These are phyloP conservation scores for Clarireedia monteithiana DNA, from an alignment of 2,329 filamentous ascomycete genomes.

Conservation along the genomic window DNA sequence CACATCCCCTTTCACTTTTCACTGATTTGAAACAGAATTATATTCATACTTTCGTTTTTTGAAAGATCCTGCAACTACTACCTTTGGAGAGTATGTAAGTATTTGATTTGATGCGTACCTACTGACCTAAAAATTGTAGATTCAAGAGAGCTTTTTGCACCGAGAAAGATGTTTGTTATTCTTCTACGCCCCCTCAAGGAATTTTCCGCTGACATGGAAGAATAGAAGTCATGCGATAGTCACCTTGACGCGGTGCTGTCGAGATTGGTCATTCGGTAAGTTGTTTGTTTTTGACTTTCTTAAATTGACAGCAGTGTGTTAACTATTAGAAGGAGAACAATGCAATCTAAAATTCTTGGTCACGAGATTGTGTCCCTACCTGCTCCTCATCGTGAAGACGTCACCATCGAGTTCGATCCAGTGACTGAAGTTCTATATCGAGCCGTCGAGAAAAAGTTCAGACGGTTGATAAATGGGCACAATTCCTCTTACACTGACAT, in stretches of 20 bases:
- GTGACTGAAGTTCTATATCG: background rate
- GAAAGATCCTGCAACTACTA: background rate
- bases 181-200: too few relatives aligned
- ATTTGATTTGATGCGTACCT: background rate
- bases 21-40: background rate
- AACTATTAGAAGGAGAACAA: background rate
- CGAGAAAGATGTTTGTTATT: background rate
- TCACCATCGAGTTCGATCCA: background rate
- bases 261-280: background rate
- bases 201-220: background rate
- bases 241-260: background rate
- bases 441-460: background rate
- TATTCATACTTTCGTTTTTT: slow-evolving; percentile 1
- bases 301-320: background rate
- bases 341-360: background rate
- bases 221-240: background rate
- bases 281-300: background rate
- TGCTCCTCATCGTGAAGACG: background rate
- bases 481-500: background rate
- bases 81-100: background rate
- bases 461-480: background rate
- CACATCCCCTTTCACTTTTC: background rate
- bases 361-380: background rate
- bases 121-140: background rate
- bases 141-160: background rate